Conservation (phyloP, 139 green algal species). For the Chloropicon primus region DNA sequence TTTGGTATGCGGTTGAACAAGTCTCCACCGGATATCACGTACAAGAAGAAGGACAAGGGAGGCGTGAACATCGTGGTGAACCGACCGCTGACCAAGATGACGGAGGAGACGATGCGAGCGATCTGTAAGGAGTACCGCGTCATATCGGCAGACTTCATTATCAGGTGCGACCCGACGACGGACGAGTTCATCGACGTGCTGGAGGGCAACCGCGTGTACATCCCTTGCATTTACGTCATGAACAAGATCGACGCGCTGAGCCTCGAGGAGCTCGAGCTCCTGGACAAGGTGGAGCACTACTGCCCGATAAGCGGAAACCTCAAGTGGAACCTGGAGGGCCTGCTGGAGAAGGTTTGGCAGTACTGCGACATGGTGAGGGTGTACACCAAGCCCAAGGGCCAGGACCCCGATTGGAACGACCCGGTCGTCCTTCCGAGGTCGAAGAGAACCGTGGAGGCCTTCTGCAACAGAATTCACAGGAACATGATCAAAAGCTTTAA, state of each 20-base stretch:
- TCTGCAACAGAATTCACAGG: conserved; percentile 72
- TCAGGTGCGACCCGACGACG: conserved; percentile 27
- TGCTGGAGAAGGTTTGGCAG: conserved; percentile 94
- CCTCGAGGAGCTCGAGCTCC: conserved; percentile 84
- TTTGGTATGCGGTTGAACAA: conserved; percentile 93
- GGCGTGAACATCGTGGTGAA: conserved; percentile 59
- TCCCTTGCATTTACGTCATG: conserved; percentile 89
- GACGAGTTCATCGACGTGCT: conserved; percentile 94
- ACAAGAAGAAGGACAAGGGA: conserved; percentile 88
- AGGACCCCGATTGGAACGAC: conserved; percentile 92
- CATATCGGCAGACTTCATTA: conserved; percentile 87
- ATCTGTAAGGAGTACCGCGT: conserved; percentile 57
- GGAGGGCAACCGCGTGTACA: conserved; percentile 87
- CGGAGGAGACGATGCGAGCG: conserved; percentile 79
- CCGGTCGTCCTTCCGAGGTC: conserved; percentile 67
- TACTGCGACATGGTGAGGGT: conserved; percentile 78
- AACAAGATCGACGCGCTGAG: conserved; percentile 92
- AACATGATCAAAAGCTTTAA: conserved; percentile 91
- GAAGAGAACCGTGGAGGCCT: conserved; percentile 78
- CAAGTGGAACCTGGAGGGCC: conserved; percentile 75
- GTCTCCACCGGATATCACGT: conserved; percentile 78
- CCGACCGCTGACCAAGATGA: conserved; percentile 40
- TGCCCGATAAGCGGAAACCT: conserved; percentile 81
- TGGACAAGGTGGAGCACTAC: conserved; percentile 88
- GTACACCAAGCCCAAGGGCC: conserved; percentile 53